Evolutionary conservation across 495 filamentous ascomycete genomes (phyloP).

Genomic region (Penicillium herquei): DNA sequence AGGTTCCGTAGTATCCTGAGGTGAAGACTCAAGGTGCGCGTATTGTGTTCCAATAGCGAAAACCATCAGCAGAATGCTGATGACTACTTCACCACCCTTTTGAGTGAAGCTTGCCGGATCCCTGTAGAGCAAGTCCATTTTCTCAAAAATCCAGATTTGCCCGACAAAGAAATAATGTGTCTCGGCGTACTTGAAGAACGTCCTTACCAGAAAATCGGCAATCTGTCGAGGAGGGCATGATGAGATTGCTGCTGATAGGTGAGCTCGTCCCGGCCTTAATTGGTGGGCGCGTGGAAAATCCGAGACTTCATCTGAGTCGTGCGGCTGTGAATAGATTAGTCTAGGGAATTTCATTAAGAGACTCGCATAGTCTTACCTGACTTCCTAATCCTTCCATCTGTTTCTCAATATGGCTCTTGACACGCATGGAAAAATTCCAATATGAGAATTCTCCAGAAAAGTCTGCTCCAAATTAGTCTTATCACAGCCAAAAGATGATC

Average conservation of each 20-base stretch:
- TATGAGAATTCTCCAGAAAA: slow-evolving; percentile 43
- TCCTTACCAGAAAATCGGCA: slow-evolving; percentile 33
- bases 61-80: slow-evolving; percentile 34
- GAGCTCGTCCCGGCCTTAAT: slow-evolving; percentile 21
- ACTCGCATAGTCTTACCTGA: slow-evolving; percentile 13
- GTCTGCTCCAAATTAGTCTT: slow-evolving; percentile 17
- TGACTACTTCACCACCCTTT: slow-evolving; percentile 27
- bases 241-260: slow-evolving; percentile 26
- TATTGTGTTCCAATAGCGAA: slow-evolving; percentile 47
- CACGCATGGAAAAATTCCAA: slow-evolving; percentile 41
- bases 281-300: slow-evolving; percentile 31
- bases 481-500: neutral
- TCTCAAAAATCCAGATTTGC: slow-evolving; percentile 28
- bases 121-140: slow-evolving; percentile 27
- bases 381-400: slow-evolving; percentile 18
- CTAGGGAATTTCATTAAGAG: no score
- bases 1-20: neutral
- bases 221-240: slow-evolving; percentile 38
- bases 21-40: slow-evolving; percentile 33
- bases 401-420: slow-evolving; percentile 32
- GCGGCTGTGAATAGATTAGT: neutral
- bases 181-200: slow-evolving; percentile 39
- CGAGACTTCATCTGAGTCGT: slow-evolving; percentile 14
- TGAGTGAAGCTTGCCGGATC: slow-evolving; percentile 17
- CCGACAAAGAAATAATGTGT: slow-evolving; percentile 38